Conservation (phyloP, 2,329 filamentous ascomycete genomes). For the Knoxdaviesia proteae region DNA sequence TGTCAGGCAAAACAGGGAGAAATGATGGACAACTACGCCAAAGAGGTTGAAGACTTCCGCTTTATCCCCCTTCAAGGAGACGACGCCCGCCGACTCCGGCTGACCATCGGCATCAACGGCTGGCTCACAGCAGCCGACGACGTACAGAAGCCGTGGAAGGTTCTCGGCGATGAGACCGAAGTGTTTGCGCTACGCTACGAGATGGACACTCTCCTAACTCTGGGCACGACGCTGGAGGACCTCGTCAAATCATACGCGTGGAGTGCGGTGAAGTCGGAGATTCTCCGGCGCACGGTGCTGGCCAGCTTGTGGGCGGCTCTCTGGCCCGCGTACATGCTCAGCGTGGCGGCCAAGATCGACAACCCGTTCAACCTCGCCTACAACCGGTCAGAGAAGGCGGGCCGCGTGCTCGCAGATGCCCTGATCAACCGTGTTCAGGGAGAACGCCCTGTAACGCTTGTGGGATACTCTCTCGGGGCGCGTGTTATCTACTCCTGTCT, state of each 20-base stretch:
- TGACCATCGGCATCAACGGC: slow-evolving; percentile 73
- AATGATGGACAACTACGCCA: slow-evolving; percentile 75
- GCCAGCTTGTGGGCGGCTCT: slow-evolving; percentile 46
- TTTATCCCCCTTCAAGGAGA: slow-evolving; percentile 49
- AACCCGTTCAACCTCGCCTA: slow-evolving; percentile 67
- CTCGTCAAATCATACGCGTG: slow-evolving; percentile 60
- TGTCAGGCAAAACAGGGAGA: slow-evolving; percentile 27
- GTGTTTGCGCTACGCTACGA: slow-evolving; percentile 75
- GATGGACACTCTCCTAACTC: slow-evolving; percentile 51
- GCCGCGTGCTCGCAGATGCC: slow-evolving; percentile 60
- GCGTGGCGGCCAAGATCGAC: slow-evolving; percentile 48
- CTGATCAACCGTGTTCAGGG: slow-evolving; percentile 66
- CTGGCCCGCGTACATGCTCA: slow-evolving; percentile 47
- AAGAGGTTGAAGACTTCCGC: slow-evolving; percentile 61
- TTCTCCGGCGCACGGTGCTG: slow-evolving; percentile 52
- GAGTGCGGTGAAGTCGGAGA: slow-evolving; percentile 50
- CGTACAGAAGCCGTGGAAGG: slow-evolving; percentile 59
- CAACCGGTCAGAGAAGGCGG: slow-evolving; percentile 60
- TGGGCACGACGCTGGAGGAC: slow-evolving; percentile 51
- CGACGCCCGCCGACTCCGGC: slow-evolving; percentile 32
- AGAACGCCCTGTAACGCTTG: slow-evolving; percentile 57
- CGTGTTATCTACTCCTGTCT: slow-evolving; percentile 69
- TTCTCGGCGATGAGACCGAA: slow-evolving; percentile 50
- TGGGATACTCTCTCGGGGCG: slow-evolving; percentile 68
- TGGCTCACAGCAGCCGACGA: slow-evolving; percentile 64